phyloP scores from a whole-genome alignment of 495 filamentous ascomycete genomes.

The Penicillium malachiteum region DNA sequence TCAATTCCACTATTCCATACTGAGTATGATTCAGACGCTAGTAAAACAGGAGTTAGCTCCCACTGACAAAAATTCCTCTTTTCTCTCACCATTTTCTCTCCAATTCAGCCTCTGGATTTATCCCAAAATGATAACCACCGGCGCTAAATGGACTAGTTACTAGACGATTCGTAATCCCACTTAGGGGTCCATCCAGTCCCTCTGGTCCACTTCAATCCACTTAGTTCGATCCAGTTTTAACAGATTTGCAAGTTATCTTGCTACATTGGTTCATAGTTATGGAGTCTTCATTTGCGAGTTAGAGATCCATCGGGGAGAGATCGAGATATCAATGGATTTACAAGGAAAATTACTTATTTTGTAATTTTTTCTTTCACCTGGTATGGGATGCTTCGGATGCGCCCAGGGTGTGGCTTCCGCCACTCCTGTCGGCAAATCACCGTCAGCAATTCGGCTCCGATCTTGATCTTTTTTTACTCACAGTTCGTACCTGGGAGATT shows the following conservation, averaged over 20 bases:
- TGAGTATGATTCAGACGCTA: too few species aligned
- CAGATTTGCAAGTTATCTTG: background rate
- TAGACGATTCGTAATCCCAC: background rate
- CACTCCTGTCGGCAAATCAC: background rate
- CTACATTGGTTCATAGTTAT: background rate
- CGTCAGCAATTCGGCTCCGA: too few species aligned
- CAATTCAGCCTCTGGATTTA: too few species aligned
- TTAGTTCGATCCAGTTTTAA: background rate
- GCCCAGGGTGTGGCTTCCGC: conserved; percentile 17
- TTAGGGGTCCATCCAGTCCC: background rate
- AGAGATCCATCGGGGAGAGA: background rate
- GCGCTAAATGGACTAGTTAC: background rate
- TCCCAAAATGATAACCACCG: background rate
- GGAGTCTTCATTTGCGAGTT: too few species aligned
- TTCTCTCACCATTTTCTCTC: too few species aligned
- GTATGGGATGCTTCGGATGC: conserved; percentile 6
- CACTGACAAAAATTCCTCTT: too few species aligned
- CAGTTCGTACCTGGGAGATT: background rate
- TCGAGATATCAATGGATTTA: background rate
- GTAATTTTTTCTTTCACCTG: background rate
- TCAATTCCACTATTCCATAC: too few species aligned
- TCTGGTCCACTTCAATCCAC: background rate
- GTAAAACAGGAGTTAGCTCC: too few species aligned
- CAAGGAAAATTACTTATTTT: background rate
- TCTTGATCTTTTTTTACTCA: background rate